phyloP scores from a whole-genome alignment of 2,329 filamentous ascomycete species.

The Neurospora sp. region DNA sequence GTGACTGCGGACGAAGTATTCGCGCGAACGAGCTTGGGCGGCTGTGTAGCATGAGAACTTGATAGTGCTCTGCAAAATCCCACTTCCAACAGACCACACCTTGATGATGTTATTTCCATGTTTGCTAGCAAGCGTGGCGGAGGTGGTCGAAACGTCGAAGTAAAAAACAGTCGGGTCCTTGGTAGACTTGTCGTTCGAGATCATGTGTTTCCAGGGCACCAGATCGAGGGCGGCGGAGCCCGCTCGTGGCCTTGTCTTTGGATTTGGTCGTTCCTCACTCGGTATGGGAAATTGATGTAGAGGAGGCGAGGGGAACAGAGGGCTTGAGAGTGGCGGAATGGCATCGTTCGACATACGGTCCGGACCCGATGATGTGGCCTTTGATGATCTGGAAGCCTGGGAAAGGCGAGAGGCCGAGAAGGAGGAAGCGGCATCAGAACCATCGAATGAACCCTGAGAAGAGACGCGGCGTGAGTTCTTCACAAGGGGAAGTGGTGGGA shows the following conservation, averaged over 20 bases:
- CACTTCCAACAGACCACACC: constrained; percentile 19
- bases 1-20: constrained; percentile 33
- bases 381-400: constrained; percentile 8
- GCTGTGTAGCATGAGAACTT: constrained; percentile 31
- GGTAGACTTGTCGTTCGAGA: constrained; percentile 10
- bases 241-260: background rate
- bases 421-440: constrained; percentile 8
- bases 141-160: constrained; percentile 26
- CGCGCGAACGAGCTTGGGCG: constrained; percentile 27
- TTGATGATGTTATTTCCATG: constrained; percentile 22
- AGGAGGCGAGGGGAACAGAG: background rate
- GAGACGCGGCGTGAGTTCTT: constrained; percentile 10
- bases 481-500: constrained; percentile 13
- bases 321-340: constrained; percentile 1
- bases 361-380: constrained; percentile 5
- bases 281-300: constrained; percentile 1
- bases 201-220: constrained; percentile 16
- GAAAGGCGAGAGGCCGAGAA: constrained; percentile 15
- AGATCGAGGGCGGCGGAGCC: constrained; percentile 7
- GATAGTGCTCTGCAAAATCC: constrained; percentile 20
- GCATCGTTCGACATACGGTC: constrained; percentile 11
- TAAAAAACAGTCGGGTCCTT: constrained; percentile 25
- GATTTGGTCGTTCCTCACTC: background rate
- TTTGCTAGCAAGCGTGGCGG: constrained; percentile 25
- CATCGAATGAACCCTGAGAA: constrained; percentile 11